Percentiles rank a stretch among this genome's conserved stretches.
phyloP scores from a whole-genome alignment of 192 early-diverging fungal genomes.

The Rhizoclosmatium sp. region DNA sequence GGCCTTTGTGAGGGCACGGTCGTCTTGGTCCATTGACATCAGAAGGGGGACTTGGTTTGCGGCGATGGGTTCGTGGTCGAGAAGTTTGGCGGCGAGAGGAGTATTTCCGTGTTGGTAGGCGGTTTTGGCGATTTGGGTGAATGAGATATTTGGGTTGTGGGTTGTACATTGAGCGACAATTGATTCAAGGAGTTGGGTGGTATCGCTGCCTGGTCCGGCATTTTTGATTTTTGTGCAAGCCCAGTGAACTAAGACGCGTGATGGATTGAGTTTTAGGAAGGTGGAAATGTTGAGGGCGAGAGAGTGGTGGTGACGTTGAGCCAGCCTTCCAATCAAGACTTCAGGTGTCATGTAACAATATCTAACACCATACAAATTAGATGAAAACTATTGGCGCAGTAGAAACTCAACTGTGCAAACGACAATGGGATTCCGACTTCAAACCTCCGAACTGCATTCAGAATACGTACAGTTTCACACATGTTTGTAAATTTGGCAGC shows the following conservation, averaged over 20 bases:
- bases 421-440: constrained; percentile 92
- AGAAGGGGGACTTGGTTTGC: constrained; percentile 94
- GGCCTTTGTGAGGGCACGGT: constrained; percentile 85
- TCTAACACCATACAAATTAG: constrained; percentile 50
- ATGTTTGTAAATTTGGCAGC: constrained; percentile 87
- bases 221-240: constrained; percentile 86
- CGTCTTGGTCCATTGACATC: constrained; percentile 92
- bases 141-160: constrained; percentile 78
- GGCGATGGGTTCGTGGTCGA: constrained; percentile 94
- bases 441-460: constrained; percentile 87
- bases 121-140: constrained; percentile 90
- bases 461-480: constrained; percentile 83
- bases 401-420: constrained; percentile 74
- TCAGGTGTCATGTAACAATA: constrained; percentile 80
- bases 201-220: constrained; percentile 7
- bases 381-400: not conserved
- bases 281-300: constrained; percentile 86
- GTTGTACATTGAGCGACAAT: constrained; percentile 80
- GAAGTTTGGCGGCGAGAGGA: constrained; percentile 84
- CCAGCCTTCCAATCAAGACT: constrained; percentile 80
- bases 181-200: not conserved
- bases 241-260: constrained; percentile 93
- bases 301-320: constrained; percentile 83
- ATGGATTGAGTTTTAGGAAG: constrained; percentile 79
- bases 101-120: constrained; percentile 86